phyloP scores from a whole-genome alignment of 1,139 yeast genomes.

The Groenewaldozyma sp. region DNA sequence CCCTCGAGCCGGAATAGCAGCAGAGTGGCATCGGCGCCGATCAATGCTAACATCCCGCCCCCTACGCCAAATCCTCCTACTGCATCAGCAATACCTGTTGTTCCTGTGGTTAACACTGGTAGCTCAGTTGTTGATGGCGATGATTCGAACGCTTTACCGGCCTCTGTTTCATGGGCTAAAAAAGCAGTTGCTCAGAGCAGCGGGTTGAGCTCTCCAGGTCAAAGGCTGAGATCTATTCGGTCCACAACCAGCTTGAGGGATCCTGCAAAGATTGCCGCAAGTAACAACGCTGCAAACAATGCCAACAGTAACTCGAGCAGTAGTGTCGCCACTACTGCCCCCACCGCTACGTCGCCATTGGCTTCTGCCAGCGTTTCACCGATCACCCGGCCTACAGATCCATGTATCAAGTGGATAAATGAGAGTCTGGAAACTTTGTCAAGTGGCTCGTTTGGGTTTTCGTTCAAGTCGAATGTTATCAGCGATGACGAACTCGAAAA shows the following conservation, averaged over 20 bases:
- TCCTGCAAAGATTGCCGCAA: background rate
- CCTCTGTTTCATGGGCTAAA: slow-evolving; percentile 35
- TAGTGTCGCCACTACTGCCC: slow-evolving; percentile 5
- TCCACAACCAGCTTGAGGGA: background rate
- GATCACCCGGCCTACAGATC: slow-evolving; percentile 23
- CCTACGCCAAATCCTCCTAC: slow-evolving; percentile 15
- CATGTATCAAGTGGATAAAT: slow-evolving; percentile 25
- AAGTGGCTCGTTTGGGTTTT: slow-evolving; percentile 26
- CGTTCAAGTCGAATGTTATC: slow-evolving; percentile 30
- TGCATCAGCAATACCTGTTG: slow-evolving; percentile 21
- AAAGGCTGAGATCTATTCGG: slow-evolving; percentile 15
- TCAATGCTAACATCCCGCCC: slow-evolving; percentile 12
- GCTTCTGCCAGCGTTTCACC: slow-evolving; percentile 14
- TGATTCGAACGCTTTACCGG: slow-evolving; percentile 25
- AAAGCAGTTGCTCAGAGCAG: slow-evolving; percentile 22
- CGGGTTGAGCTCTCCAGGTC: slow-evolving; percentile 35
- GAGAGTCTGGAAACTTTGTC: slow-evolving; percentile 28
- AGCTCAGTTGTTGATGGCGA: slow-evolving; percentile 21
- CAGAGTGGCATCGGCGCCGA: slow-evolving; percentile 11
- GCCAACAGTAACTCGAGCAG: slow-evolving; percentile 1
- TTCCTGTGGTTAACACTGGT: slow-evolving; percentile 27
- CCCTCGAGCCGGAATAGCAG: slow-evolving; percentile 12
- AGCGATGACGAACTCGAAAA: slow-evolving; percentile 23
- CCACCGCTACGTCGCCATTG: slow-evolving; percentile 9
- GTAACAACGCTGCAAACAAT: slow-evolving; percentile 3